Percentiles rank a stretch among this genome's conserved stretches.
Conservation (phyloP, 2,329 filamentous ascomycete genomes). For the Sporothrix mexicana region DNA sequence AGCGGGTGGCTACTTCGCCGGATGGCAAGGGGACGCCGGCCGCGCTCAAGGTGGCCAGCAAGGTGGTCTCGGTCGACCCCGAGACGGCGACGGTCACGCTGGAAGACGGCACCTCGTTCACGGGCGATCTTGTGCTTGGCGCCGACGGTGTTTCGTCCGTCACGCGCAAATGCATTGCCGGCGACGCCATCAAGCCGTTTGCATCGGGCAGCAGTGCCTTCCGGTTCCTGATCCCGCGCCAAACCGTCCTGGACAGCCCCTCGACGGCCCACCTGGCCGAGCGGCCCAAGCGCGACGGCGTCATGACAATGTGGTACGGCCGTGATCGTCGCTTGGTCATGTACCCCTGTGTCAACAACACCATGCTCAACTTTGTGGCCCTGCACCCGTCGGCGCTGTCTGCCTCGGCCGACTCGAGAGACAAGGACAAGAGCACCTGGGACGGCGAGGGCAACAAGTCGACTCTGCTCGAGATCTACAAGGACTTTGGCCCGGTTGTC, state of each 20-base stretch:
- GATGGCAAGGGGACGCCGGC: background rate
- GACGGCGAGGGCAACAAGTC: conserved; percentile 4
- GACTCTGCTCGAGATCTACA: background rate
- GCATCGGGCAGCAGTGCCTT: conserved; percentile 4
- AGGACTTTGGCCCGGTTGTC: background rate
- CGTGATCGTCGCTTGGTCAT: conserved; percentile 4
- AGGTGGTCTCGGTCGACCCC: background rate
- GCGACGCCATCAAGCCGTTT: background rate
- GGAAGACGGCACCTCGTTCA: background rate
- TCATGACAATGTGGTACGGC: conserved; percentile 8
- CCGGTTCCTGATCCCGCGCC: background rate
- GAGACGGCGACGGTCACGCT: background rate
- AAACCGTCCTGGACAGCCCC: background rate
- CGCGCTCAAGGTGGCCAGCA: background rate
- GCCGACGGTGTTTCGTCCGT: background rate
- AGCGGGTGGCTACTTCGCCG: background rate
- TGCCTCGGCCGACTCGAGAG: background rate
- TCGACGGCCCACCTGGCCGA: background rate
- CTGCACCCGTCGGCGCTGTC: background rate
- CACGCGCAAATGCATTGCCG: background rate
- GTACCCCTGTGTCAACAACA: conserved; percentile 15
- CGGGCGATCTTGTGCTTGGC: background rate
- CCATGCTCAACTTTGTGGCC: background rate
- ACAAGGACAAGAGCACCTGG: background rate
- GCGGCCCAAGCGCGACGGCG: background rate